A percentile compares a stretch with the other conserved stretches of the same genome.
Evolutionary conservation across 2,329 filamentous ascomycete genomes (phyloP).

Genomic region (Microsporum audouinii): DNA sequence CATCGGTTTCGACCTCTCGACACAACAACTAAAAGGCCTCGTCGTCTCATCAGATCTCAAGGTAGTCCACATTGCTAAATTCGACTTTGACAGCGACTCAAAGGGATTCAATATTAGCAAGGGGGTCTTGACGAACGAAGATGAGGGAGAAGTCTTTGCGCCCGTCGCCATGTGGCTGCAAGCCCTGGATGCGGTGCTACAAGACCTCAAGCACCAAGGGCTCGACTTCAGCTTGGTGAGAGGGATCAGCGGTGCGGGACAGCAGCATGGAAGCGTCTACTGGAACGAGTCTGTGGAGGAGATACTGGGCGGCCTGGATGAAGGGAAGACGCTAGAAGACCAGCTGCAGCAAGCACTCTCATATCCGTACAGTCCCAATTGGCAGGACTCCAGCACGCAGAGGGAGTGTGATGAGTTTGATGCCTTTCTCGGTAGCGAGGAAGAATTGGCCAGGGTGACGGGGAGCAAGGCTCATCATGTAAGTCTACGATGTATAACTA

Average conservation of each 20-base stretch:
- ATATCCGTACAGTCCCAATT: conserved; percentile 83
- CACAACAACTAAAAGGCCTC: conserved; percentile 91
- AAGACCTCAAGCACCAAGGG: conserved; percentile 55
- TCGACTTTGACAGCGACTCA: conserved; percentile 87
- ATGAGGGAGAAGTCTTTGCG: conserved; percentile 79
- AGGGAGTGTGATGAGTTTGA: conserved; percentile 85
- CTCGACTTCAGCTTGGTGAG: conserved; percentile 63
- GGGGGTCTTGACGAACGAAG: conserved; percentile 71
- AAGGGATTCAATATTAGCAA: conserved; percentile 69
- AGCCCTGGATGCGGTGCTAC: conserved; percentile 73
- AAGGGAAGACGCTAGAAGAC: conserved; percentile 52
- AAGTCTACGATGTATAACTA: conserved; percentile 26
- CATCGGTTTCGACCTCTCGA: conserved; percentile 89
- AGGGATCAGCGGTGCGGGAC: conserved; percentile 81
- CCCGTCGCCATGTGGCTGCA: conserved; percentile 93
- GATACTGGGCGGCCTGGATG: conserved; percentile 51
- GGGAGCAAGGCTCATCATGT: conserved; percentile 93
- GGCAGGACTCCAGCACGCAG: conserved; percentile 96
- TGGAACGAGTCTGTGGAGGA: conserved; percentile 63
- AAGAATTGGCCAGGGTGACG: conserved; percentile 63
- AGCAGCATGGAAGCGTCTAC: conserved; percentile 96
- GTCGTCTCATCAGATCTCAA: conserved; percentile 74
- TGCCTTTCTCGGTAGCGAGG: conserved; percentile 51
- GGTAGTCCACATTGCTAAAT: conserved; percentile 73
- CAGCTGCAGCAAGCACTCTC: conserved; percentile 66